Conservation (phyloP, 192 early-diverging fungal species). For the Phlyctochytrium planicorne region DNA sequence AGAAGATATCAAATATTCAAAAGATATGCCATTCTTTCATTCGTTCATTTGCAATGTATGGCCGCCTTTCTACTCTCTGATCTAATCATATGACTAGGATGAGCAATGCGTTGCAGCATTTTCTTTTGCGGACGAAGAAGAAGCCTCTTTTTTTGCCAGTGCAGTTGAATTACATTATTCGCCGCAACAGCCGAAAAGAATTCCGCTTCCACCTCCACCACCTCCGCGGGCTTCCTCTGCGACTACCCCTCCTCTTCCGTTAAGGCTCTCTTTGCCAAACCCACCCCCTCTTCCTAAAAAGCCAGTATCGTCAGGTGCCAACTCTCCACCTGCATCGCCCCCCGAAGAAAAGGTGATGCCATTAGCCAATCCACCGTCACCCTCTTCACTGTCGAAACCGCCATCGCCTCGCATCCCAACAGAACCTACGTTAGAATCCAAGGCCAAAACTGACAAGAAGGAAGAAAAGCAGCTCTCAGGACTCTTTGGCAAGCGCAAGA, state of each 20-base stretch:
- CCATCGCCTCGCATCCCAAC: constrained; percentile 13
- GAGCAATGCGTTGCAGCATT: constrained; percentile 38
- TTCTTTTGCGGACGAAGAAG: constrained; percentile 50
- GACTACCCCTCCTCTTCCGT: too few species aligned
- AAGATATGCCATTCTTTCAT: constrained; percentile 49
- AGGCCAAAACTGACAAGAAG: constrained; percentile 1
- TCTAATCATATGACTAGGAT: not conserved
- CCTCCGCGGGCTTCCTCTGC: not conserved
- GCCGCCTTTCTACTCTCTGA: not conserved
- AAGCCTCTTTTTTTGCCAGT: constrained; percentile 40
- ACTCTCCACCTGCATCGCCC: too few species aligned
- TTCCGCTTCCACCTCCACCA: not conserved
- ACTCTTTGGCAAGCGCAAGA: constrained; percentile 16
- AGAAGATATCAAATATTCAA: constrained; percentile 43
- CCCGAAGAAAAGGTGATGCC: too few species aligned
- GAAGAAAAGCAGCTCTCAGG: not conserved
- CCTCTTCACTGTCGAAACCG: not conserved
- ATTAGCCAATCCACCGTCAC: not conserved
- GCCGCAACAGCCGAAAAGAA: not conserved
- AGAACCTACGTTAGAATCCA: not conserved
- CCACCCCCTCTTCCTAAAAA: constrained; percentile 4
- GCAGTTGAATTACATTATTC: too few species aligned
- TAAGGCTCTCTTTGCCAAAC: too few species aligned
- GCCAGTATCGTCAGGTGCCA: too few species aligned
- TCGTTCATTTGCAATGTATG: constrained; percentile 43